A percentile compares a stretch with the other conserved stretches of the same genome.
These are phyloP conservation scores for Kazachstania kunashirensis DNA, from an alignment of 805 yeast genomes.

Conservation along the genomic window DNA sequence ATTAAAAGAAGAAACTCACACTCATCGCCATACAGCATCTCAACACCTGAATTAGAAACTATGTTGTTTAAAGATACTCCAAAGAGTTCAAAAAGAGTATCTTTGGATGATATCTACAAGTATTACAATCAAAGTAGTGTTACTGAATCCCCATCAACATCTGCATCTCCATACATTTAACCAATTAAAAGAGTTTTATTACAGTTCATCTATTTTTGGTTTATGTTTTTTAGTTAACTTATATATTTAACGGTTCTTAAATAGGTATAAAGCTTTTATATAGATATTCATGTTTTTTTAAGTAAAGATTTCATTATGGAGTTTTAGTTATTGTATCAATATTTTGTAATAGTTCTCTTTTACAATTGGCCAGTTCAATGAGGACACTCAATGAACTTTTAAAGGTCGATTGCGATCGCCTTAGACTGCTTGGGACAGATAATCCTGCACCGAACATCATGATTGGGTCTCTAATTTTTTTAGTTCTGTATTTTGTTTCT, in stretches of 20 bases:
- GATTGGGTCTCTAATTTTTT: slow-evolving; percentile 17
- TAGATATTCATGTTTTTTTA: not conserved
- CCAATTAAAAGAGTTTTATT: no score
- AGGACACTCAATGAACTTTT: slow-evolving; percentile 17
- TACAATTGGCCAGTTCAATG: slow-evolving; percentile 17
- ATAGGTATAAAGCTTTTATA: no score
- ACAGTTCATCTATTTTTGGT: no score
- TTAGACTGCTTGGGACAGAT: slow-evolving; percentile 19
- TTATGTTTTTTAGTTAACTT: no score
- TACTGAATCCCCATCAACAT: slow-evolving; percentile 10
- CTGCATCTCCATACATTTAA: slow-evolving; percentile 4
- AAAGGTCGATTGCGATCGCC: slow-evolving; percentile 22
- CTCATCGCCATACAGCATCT: slow-evolving; percentile 1
- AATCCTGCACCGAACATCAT: slow-evolving; percentile 27
- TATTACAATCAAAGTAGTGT: slow-evolving; percentile 24
- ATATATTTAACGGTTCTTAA: no score
- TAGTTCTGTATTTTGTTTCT: slow-evolving; percentile 2
- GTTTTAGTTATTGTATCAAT: not conserved
- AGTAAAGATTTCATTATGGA: not conserved
- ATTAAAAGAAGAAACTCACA: slow-evolving; percentile 2
- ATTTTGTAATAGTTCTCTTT: slow-evolving; percentile 8
- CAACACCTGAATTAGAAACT: slow-evolving; percentile 20
- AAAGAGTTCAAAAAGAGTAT: slow-evolving; percentile 14
- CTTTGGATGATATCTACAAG: slow-evolving; percentile 25
- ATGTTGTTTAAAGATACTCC: slow-evolving; percentile 12